Percentiles rank a stretch among this genome's conserved stretches.
Conservation (phyloP, 495 filamentous ascomycete species). For the Recurvomyces mirabilis region DNA sequence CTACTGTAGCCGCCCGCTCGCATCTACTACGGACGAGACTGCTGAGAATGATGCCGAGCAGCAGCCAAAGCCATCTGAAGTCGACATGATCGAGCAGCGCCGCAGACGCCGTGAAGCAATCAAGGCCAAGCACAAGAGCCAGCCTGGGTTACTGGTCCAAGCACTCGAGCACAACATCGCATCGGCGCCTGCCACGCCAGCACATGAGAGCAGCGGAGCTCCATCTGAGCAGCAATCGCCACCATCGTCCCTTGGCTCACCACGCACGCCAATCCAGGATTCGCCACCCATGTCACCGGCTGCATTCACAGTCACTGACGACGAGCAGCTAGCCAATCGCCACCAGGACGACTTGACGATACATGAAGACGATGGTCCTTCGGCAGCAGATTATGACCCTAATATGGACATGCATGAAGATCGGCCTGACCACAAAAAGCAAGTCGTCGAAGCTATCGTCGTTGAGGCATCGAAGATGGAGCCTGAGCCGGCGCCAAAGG, state of each 20-base stretch:
- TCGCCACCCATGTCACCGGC: constrained; percentile 40
- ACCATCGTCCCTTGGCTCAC: constrained; percentile 26
- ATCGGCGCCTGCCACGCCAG: constrained; percentile 12
- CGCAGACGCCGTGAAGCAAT: constrained; percentile 80
- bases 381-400: constrained; percentile 92
- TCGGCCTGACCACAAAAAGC: constrained; percentile 54
- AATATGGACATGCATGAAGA: constrained; percentile 89
- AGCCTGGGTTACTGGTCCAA: constrained; percentile 63
- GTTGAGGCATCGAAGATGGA: background rate
- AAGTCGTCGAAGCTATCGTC: constrained; percentile 30
- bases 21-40: background rate
- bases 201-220: constrained; percentile 9
- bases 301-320: constrained; percentile 45
- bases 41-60: background rate
- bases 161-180: constrained; percentile 32
- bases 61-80: constrained; percentile 37
- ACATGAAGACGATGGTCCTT: constrained; percentile 62
- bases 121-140: constrained; percentile 66
- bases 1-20: background rate
- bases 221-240: constrained; percentile 16
- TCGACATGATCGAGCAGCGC: constrained; percentile 71
- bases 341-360: constrained; percentile 24
- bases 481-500: constrained; percentile 5
- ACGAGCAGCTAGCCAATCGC: constrained; percentile 54
- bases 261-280: constrained; percentile 38